These are phyloP conservation scores for Xylaria grammica DNA, from an alignment of 495 filamentous ascomycete species.

Conservation along the genomic window DNA sequence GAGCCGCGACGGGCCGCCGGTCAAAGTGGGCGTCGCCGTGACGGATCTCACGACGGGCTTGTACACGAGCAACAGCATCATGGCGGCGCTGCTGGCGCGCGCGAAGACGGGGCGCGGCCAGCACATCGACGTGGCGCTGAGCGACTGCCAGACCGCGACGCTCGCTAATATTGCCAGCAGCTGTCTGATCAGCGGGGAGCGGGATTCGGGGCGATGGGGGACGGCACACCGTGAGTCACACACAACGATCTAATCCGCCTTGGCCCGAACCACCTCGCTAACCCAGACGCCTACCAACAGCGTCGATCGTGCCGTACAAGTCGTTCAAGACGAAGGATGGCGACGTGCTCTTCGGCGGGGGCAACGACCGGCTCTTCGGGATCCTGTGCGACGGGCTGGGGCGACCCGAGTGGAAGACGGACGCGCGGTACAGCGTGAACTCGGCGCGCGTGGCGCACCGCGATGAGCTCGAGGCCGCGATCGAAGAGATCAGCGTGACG, in stretches of 20 bases:
- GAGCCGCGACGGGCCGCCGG: slow-evolving; percentile 81
- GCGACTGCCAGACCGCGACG: slow-evolving; percentile 93
- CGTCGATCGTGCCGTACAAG: slow-evolving; percentile 94
- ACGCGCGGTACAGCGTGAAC: slow-evolving; percentile 79
- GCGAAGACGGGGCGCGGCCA: slow-evolving; percentile 67
- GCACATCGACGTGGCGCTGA: slow-evolving; percentile 89
- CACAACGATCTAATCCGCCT: neutral
- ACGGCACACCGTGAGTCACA: slow-evolving; percentile 85
- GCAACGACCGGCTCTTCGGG: slow-evolving; percentile 90
- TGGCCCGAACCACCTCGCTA: slow-evolving; percentile 28
- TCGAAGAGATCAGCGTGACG: slow-evolving; percentile 72
- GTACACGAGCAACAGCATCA: slow-evolving; percentile 97
- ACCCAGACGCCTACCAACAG: slow-evolving; percentile 42
- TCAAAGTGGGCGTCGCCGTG: slow-evolving; percentile 96
- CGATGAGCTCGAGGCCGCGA: slow-evolving; percentile 72
- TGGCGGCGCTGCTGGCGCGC: slow-evolving; percentile 85
- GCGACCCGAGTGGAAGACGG: slow-evolving; percentile 77
- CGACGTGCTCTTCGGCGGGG: slow-evolving; percentile 89
- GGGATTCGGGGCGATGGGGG: slow-evolving; percentile 88
- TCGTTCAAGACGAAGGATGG: slow-evolving; percentile 93
- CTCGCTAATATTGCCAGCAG: slow-evolving; percentile 93
- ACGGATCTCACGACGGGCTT: slow-evolving; percentile 94
- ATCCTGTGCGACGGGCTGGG: slow-evolving; percentile 81
- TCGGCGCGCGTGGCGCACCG: slow-evolving; percentile 81
- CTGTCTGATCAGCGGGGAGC: slow-evolving; percentile 84